phyloP scores from a whole-genome alignment of 2,329 filamentous ascomycete species.

The Epichloe brachyelytri region DNA sequence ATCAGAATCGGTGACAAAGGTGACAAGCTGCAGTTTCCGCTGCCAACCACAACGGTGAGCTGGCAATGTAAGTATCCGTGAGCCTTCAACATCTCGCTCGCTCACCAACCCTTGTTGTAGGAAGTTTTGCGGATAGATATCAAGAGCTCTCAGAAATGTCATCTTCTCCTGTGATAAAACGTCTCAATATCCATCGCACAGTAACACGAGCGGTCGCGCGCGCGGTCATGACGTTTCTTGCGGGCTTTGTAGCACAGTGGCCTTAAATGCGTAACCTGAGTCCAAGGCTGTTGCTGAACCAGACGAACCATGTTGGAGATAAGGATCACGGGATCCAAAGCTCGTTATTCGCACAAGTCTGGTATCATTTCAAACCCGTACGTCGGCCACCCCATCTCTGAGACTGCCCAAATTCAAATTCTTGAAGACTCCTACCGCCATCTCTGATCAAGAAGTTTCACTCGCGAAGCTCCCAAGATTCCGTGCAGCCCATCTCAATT shows the following conservation, averaged over 20 bases:
- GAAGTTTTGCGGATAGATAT: background rate
- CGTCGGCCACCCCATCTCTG: too few relatives aligned
- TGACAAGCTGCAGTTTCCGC: background rate
- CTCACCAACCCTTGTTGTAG: background rate
- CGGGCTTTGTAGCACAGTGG: background rate
- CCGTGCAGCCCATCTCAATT: background rate
- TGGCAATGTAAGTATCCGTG: constrained; percentile 4
- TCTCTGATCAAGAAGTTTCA: too few relatives aligned
- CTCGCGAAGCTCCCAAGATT: too few relatives aligned
- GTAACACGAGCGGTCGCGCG: background rate
- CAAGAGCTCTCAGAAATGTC: background rate
- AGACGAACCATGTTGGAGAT: constrained; percentile 1
- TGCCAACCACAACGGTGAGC: constrained; percentile 1
- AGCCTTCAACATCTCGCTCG: background rate
- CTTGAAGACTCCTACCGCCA: too few relatives aligned
- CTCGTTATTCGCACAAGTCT: background rate
- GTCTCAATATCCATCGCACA: background rate
- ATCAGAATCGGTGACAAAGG: background rate
- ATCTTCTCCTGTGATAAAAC: background rate
- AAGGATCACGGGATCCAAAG: background rate
- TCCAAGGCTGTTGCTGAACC: background rate
- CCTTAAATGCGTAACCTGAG: background rate
- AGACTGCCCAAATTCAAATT: too few relatives aligned
- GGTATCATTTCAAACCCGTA: too few relatives aligned
- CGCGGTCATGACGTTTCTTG: background rate